Base-by-base conservation (phyloP, 148 eudicot genomes). In the Rhododendron vialii region DNA sequence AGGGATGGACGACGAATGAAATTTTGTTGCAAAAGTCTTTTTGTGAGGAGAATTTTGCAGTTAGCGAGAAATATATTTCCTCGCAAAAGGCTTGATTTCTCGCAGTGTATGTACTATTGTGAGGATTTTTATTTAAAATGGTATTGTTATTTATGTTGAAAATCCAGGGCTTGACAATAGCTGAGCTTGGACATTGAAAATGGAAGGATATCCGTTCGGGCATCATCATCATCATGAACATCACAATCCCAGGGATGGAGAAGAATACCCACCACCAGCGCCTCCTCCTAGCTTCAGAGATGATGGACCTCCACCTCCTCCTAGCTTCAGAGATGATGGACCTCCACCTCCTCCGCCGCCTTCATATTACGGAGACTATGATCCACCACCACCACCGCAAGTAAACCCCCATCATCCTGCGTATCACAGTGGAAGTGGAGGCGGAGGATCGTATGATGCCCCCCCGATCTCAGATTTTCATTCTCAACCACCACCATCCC, bases 191-290 rank as follows among this genome's bases (percentile, higher is more conserved):
- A 71, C 38, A 76, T 76, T 24, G 13, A 74, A 38, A 59, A 91
- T 91, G 92, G 91, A 88, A 3, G 71, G 71, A n/a, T 86, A 18
- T 77, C 90, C 91, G 18, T 87, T 43, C 77, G 91, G 88, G 17
- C 91, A 86, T 57, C 76, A 69, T 65, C 71, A 63, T 69, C 75
- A 71, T n/a, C 87, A 87, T 51, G 15, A 80, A 81, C 90, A 86
- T 81, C 85, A 86, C 71, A 83, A 82, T 86, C n/a, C 84, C 51
- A 53, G 67, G 0, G 61, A 85, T 36, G 88, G 86, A 0, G 88
- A 86, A 6, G 88, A 73, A 81, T 74, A 77, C 88, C 90, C 84
- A 5, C 90, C 90, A 2, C 92, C 92, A 17, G 81, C 84, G 43
- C 91, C 65, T 59, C 91, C 90, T 6, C 84, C 87, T n/a, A 7